Evolutionary conservation across 2,329 filamentous ascomycete species (phyloP).

Genomic region (Dothidotthia symphoricarpi): DNA sequence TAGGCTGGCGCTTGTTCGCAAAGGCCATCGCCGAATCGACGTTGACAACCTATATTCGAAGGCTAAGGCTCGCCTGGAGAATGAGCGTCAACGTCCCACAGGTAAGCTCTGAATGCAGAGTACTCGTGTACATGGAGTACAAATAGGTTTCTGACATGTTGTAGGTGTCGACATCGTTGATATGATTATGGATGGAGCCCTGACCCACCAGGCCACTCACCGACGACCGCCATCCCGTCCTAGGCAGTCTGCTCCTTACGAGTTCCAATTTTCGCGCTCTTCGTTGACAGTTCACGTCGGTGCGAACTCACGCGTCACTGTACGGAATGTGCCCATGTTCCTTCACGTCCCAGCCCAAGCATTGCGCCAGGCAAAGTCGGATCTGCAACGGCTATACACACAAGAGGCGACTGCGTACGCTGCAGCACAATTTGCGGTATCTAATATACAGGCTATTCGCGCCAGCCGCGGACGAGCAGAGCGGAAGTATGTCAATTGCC

Average conservation of each 20-base stretch:
- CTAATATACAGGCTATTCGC: constrained; percentile 1
- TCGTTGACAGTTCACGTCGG: too few relatives aligned
- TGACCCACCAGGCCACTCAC: not conserved
- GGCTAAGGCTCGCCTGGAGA: constrained; percentile 17
- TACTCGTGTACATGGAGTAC: too few relatives aligned
- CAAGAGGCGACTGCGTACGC: constrained; percentile 9
- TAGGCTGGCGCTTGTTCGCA: constrained; percentile 14
- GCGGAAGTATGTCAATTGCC: constrained; percentile 18
- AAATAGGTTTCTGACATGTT: not conserved
- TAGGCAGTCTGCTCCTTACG: not conserved
- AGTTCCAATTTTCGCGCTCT: too few relatives aligned
- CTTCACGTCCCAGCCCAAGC: constrained; percentile 6
- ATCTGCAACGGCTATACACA: constrained; percentile 11
- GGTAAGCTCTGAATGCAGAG: constrained; percentile 5
- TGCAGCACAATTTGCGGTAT: not conserved
- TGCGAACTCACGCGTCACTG: too few relatives aligned
- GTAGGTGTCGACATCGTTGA: constrained; percentile 28
- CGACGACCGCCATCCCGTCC: not conserved
- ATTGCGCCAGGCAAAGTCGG: constrained; percentile 7
- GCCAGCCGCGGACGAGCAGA: constrained; percentile 11
- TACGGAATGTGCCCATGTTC: not conserved
- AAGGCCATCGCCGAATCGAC: constrained; percentile 17
- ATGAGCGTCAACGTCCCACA: constrained; percentile 16
- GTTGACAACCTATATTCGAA: constrained; percentile 15
- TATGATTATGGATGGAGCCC: constrained; percentile 25